phyloP scores from a whole-genome alignment of 1,284 basidiomycete genomes.

The Phylloporus sp. region DNA sequence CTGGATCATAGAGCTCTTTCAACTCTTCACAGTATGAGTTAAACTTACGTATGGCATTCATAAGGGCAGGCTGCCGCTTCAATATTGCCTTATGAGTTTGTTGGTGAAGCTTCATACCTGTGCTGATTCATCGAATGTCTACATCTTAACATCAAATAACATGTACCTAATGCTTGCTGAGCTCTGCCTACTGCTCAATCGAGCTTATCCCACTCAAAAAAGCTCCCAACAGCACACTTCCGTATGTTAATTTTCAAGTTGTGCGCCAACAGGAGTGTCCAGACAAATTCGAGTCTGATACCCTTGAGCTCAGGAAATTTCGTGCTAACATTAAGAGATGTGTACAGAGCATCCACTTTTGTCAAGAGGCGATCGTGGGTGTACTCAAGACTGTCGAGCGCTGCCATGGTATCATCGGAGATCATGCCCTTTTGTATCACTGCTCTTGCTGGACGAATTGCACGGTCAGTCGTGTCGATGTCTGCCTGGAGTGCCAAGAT shows the following conservation, averaged over 20 bases:
- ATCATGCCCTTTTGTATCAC: not conserved
- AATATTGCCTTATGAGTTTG: not conserved
- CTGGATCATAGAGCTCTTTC: not conserved
- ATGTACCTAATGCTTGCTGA: constrained; percentile 35
- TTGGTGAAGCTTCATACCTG: not conserved
- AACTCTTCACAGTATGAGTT: not conserved
- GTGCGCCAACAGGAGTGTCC: too few relatives aligned
- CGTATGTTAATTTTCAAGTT: constrained; percentile 45
- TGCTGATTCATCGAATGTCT: accelerated
- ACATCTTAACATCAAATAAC: not conserved
- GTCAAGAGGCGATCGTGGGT: not conserved
- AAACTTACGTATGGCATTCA: not conserved
- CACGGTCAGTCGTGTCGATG: constrained; percentile 33
- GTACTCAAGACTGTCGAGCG: too few relatives aligned
- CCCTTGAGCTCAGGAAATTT: too few relatives aligned
- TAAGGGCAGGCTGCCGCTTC: not conserved
- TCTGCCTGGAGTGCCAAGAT: constrained; percentile 41
- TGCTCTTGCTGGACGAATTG: not conserved
- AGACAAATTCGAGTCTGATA: too few relatives aligned
- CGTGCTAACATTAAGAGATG: constrained; percentile 26
- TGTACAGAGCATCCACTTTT: constrained; percentile 37
- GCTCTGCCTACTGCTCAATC: constrained; percentile 37
- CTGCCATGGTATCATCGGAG: too few relatives aligned
- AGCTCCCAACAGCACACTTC: constrained; percentile 40
- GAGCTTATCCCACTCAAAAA: constrained; percentile 45